Evolutionary conservation across 345 rosid species (phyloP), one percentile per base, ranked within the genome.

Genomic region (Boechera retrofracta): DNA sequence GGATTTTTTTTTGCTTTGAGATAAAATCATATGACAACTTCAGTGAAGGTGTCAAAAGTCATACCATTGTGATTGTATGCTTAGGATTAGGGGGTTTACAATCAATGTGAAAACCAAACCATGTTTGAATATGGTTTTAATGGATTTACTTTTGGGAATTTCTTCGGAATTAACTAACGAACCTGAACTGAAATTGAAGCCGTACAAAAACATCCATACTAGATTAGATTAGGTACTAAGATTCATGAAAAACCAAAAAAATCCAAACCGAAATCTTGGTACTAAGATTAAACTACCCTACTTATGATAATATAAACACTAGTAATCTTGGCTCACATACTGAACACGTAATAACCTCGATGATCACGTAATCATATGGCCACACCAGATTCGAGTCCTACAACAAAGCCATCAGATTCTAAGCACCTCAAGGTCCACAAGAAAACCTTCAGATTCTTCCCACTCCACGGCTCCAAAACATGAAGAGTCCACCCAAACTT

Each of bases 351-450:
- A 28, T 2, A 28, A 28, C 29, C 29, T 28, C 29, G 3, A 28
- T 28, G 3, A 28, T 28, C 29, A 28, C 29, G 29, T 2, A 28
- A 28, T 28, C 29, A 28, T 28, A 2, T 28, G 29, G 29, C 29
- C 29, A 28, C 29, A 28, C 29, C 2, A 28, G 29, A 77, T 64
- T 77, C 81, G 0, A 77, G 81, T 57, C 67, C 67, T 12, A 48
- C 67, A 33, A 58, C 24, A 69, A 69, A 69, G 16, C 69, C 9
- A 39, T 44, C 59, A 51, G 36, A 6, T 60, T 67, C 68, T 16
- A 18, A 31, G 52, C 41, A 26, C 28, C 2, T 1, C 28, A 26
- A 26, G 28, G 28, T 3, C 15, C 10, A 49, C 29, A 52, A 16
- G 41, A 33, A 16, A 49, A 15, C 63, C 63, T 55, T 39, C 41